Base-by-base conservation (phyloP, 1,284 basidiomycete species). In the Marasmius oreades region DNA sequence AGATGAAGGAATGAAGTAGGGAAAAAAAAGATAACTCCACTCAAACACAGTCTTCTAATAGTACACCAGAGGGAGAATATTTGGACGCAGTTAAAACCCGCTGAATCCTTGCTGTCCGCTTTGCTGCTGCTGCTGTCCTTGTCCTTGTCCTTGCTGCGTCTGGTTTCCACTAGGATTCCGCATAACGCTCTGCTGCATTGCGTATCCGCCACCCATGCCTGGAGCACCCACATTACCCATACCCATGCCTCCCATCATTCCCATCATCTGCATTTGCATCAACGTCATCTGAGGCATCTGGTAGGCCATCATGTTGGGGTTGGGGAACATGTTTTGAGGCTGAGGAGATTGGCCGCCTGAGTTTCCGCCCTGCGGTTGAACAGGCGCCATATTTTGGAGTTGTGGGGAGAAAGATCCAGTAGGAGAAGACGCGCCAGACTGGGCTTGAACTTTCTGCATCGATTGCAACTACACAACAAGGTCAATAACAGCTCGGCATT, bases 111-210 rank as follows among this genome's bases (percentile, higher is more conserved):
- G 83, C 53, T 73, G 74, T 23, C 64, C 66, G 63, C 55, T 59
- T 52, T 62, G 56, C 28, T 54, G 57, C 33, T 54, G 51, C 23
- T 56, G 58, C 66, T 69, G 48, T 34, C 28, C 28, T 10, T 31
- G 28, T 5, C 28, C 28, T 31, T 57, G 56, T 23, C 69, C 45
- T 34, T 54, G 52, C 39, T 51, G 50, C 26, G 69, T 67, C 54
- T 75, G 65, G 14, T 82, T 84, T 16, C 76, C 79, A 16, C 88
- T 88, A 65, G 87, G 80, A 67, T 90, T 85, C 57, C 88, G 81
- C 86, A 91, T 84, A 56, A 90, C 86, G 63, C 86, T 89, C 66
- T 90, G 81, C 51, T 84, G 88, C 82, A 90, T 87, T n/a, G 86
- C 81, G 59, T 86, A 85, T 22, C 79, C 75, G 31, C 70, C 65